Base-by-base conservation (phyloP, 2,329 filamentous ascomycete genomes). In the Calonectria pseudoturangicola region DNA sequence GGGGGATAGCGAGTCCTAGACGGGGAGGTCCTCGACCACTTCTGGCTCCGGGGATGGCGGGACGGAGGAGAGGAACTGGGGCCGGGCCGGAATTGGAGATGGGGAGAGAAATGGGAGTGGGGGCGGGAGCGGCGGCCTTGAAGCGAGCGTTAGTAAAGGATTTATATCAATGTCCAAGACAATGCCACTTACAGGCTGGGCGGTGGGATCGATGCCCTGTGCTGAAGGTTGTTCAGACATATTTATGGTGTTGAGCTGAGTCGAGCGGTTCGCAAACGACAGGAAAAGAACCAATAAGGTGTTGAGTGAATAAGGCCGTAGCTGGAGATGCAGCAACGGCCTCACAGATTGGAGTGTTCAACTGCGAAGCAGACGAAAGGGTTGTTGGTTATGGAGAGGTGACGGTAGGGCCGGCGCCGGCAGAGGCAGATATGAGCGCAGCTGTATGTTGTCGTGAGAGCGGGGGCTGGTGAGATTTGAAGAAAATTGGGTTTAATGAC, bases 1-100 rank as follows among this genome's bases (percentile, higher is more conserved):
- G 92, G 45, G 96, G 96, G 71, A 98, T 98, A 56, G 96, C 94
- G 70, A 98, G 91, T 54, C 95, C 96, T 71, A 98, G 90, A 79
- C 94, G 92, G 33, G 95, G 95, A 66, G 93, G 89, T 75, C 93
- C 89, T 72, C 89, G 87, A 72, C 91, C 89, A 75, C 89, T 89
- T 78, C 92, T 89, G 76, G 87, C 88, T 75, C 94, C 94, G 47
- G 93, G 94, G 70, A 97, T 92, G 74, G 95, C 95, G 68, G 95
- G 94, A 73, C 95, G 93, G 70, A 98, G 92, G 71, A 97, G 91
- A 73, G 95, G 95, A 66, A 93, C 94, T 66, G 94, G 92, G 62
- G 93, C 92, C 71, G 80, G 89, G 86, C 66, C 84, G 39, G 84
- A 71, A 79, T 84, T 82, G 73, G 84, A 77, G 36, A 79, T 82